Base-by-base conservation (phyloP, 768 basidiomycete genomes). In the Lepiota brunneoincarnata region DNA sequence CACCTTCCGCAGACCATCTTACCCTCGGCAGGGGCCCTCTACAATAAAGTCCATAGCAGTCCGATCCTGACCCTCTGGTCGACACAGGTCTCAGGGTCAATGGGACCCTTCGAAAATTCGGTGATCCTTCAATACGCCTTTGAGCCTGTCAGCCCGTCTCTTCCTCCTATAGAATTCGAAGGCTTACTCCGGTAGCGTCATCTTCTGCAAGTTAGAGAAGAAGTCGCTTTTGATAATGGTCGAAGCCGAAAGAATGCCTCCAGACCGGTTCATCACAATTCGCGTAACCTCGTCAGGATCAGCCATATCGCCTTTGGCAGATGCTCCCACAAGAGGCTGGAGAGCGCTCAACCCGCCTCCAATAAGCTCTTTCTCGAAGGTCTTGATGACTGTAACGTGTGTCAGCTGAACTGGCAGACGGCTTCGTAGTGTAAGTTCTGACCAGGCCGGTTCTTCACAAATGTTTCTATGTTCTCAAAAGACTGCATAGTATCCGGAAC, bases 211-310 rank as follows among this genome's bases (percentile, higher is more conserved):
- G 64, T 91, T 91, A 5, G 84, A 84, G 78, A 95, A 95, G 76
- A 93, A 93, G 65, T 95, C 93, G 63, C 89, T 92, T 74, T 99
- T 99, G 64, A 98, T 75, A 61, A 98, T 97, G 1, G 94, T 93
- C 4, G 86, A 91, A 1, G 93, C 90, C 11, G 92, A 96, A 0
- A 98, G 72, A 54, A 98, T 90, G 57, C 79, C 82, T 7, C 97
- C 97, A 7, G 82, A 79, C 37, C 97, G 84, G 60, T 88, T 90
- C 35, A 83, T 77, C 28, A 99, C 95, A 3, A 96, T 80, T 57
- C 87, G 80, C 6, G 86, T 83, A 31, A 93, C 94, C 72, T 98
- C 97, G 60, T 98, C 97, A 0, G 92, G 91, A 56, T 91, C 79
- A 2, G 91, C 90, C 45, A 88, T 78, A 18, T 84, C 87, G 47